phyloP scores from a whole-genome alignment of 1,284 basidiomycete species.

The Ceratobasidium sp. region DNA sequence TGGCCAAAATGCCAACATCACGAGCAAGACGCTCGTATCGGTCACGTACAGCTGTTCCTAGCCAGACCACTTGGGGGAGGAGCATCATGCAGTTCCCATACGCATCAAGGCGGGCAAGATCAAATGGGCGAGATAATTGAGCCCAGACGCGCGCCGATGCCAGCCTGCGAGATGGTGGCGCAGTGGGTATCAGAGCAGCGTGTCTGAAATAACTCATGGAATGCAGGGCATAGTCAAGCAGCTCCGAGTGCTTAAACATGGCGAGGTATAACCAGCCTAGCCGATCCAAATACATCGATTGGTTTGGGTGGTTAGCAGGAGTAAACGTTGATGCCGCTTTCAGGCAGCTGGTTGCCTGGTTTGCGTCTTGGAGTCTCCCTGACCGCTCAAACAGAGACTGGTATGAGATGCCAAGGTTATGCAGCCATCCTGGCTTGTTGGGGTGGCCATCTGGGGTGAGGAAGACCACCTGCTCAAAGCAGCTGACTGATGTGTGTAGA shows the following conservation, averaged over 20 bases:
- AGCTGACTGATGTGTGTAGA: no score
- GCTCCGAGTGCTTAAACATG: neutral
- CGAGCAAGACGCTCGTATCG: neutral
- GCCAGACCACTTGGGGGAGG: no score
- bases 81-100: no score
- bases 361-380: neutral
- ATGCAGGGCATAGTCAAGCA: neutral
- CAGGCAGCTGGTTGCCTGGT: no score
- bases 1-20: neutral
- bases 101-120: neutral
- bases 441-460: no score
- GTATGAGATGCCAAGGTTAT: no score
- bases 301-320: no score
- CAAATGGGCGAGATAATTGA: neutral
- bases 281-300: no score
- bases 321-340: no score
- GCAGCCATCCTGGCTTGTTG: no score
- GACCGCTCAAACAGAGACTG: neutral
- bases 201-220: no score
- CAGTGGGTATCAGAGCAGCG: neutral
- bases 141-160: neutral
- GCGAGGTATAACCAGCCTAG: neutral
- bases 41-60: neutral
- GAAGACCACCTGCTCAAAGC: no score
- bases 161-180: neutral